Evolutionary conservation across 2,329 filamentous ascomycete genomes (phyloP).

Genomic region (Orbilia oligospora): DNA sequence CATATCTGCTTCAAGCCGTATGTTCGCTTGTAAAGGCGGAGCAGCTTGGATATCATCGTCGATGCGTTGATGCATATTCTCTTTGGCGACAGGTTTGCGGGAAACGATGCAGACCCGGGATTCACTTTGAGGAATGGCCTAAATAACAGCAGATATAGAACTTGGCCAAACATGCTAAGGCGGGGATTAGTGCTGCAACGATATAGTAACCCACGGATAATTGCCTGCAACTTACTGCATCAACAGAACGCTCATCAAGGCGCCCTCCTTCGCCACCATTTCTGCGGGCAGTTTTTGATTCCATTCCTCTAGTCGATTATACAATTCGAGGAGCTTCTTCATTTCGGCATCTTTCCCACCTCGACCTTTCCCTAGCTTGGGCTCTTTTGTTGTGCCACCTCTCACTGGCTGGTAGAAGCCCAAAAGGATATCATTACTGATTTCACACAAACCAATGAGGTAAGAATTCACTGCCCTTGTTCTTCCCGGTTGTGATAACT

Average conservation of each 20-base stretch:
- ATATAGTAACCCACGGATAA: background rate
- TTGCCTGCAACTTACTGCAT: slow-evolving; percentile 80
- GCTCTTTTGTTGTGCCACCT: slow-evolving; percentile 71
- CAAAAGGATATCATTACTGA: slow-evolving; percentile 88
- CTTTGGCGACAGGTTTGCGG: slow-evolving; percentile 90
- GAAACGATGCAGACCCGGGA: slow-evolving; percentile 82
- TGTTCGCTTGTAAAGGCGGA: slow-evolving; percentile 91
- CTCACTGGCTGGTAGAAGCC: slow-evolving; percentile 89
- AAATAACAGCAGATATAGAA: slow-evolving; percentile 95
- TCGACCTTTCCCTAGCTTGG: slow-evolving; percentile 65
- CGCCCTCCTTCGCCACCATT: slow-evolving; percentile 89
- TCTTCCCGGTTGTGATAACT: slow-evolving; percentile 82
- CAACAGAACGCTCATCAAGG: slow-evolving; percentile 83
- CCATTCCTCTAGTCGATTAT: slow-evolving; percentile 91
- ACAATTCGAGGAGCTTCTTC: slow-evolving; percentile 92
- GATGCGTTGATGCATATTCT: slow-evolving; percentile 93
- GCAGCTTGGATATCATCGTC: slow-evolving; percentile 89
- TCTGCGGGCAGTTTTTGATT: slow-evolving; percentile 85
- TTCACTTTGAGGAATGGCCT: slow-evolving; percentile 89
- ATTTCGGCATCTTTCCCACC: slow-evolving; percentile 83
- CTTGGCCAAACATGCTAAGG: slow-evolving; percentile 93
- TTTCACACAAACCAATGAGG: slow-evolving; percentile 87
- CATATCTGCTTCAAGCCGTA: slow-evolving; percentile 94
- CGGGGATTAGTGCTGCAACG: background rate
- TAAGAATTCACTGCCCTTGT: slow-evolving; percentile 86